A percentile compares a stretch with the other conserved stretches of the same genome.
Evolutionary conservation across 208 protist species (phyloP).

Genomic region (Trypanosoma rangeli): DNA sequence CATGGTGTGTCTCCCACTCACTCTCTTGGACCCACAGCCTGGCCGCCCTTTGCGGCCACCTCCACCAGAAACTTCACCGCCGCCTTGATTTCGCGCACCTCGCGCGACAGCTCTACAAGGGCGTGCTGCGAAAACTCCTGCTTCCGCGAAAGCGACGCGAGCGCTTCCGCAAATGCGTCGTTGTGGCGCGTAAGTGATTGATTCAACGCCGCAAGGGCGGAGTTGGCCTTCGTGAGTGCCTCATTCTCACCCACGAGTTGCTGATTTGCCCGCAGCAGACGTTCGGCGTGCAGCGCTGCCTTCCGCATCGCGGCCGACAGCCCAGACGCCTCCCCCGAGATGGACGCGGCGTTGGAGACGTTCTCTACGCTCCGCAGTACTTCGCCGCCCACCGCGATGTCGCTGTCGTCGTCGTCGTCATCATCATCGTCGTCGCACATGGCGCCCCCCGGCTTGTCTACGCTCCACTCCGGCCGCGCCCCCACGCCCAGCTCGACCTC

Average conservation of each 20-base stretch:
- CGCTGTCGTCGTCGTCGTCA: conserved; percentile 4
- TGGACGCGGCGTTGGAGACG: neutral
- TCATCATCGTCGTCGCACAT: conserved; percentile 6
- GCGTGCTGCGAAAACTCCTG: conserved; percentile 6
- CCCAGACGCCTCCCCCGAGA: neutral
- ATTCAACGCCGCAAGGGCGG: conserved; percentile 11
- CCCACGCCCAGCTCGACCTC: conserved; percentile 10
- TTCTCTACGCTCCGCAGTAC: neutral
- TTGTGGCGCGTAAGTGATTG: neutral
- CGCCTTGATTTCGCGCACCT: conserved; percentile 14
- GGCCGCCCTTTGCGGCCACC: neutral
- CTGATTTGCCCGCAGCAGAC: conserved; percentile 10
- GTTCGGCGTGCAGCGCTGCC: neutral
- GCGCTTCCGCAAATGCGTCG: neutral
- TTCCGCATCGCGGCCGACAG: neutral
- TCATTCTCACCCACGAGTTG: conserved; percentile 6
- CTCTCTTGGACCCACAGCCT: neutral
- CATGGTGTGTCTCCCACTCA: neutral
- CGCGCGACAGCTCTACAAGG: neutral
- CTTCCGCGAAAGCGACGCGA: conserved; percentile 1
- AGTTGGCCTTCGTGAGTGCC: neutral
- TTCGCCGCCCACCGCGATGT: neutral
- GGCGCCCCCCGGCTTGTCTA: conserved; percentile 1
- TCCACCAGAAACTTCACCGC: conserved; percentile 14
- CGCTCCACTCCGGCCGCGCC: conserved; percentile 26